Evolutionary conservation across 2,329 filamentous ascomycete species (phyloP).

Genomic region (Teratosphaeria epicoccoides): DNA sequence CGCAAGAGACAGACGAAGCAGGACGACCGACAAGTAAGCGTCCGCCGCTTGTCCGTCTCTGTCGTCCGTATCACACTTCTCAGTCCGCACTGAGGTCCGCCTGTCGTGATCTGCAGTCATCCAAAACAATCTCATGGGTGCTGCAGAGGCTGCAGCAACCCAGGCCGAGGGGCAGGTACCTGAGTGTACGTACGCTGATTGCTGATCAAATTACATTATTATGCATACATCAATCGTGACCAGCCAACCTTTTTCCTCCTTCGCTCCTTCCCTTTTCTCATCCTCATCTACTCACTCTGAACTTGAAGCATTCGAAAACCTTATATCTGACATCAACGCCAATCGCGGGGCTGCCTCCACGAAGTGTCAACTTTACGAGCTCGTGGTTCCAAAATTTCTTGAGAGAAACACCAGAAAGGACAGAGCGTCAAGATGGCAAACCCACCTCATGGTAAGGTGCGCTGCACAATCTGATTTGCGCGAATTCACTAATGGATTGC

Average conservation of each 20-base stretch:
- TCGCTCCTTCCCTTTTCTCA: background rate
- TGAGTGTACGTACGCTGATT: background rate
- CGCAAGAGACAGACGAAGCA: background rate
- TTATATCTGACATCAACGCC: background rate
- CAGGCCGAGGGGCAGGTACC: background rate
- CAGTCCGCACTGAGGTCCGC: background rate
- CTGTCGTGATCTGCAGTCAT: background rate
- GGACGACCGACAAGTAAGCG: background rate
- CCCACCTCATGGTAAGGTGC: constrained; percentile 38
- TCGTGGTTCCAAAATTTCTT: background rate
- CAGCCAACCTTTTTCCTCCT: background rate
- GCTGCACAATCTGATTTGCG: background rate
- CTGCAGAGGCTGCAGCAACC: background rate
- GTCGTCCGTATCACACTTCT: too few species aligned
- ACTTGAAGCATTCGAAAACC: background rate
- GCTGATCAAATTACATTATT: background rate
- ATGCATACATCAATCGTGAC: background rate
- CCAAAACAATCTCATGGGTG: too few species aligned
- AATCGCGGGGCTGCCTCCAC: background rate
- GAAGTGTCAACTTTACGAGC: background rate
- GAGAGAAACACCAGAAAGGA: background rate
- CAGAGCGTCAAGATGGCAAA: constrained; percentile 34
- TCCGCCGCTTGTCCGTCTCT: too few species aligned
- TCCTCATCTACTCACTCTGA: background rate
- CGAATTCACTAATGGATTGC: constrained; percentile 11